These are phyloP conservation scores for Misopates orontium DNA, from an alignment of 257 asterid genomes.

Conservation along the genomic window DNA sequence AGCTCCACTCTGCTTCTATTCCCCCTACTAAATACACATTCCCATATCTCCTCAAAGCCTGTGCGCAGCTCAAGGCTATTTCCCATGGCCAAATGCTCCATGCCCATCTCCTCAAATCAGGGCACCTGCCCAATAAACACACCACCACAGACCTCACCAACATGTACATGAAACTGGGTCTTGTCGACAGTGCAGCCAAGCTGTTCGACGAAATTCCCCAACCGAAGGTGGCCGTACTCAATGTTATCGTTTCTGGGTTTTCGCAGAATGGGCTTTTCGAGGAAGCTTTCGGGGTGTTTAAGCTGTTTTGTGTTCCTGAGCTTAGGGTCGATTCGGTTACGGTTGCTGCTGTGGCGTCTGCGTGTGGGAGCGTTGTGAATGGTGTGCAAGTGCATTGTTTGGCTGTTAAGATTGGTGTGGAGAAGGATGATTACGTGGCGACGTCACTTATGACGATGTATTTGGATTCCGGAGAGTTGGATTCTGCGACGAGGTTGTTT, in stretches of 20 bases:
- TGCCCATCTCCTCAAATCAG: conserved; percentile 63
- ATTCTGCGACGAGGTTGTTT: conserved; percentile 58
- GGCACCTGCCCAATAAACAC: conserved; percentile 39
- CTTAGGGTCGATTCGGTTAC: conserved; percentile 65
- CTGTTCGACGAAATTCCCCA: conserved; percentile 77
- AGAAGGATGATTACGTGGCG: conserved; percentile 50
- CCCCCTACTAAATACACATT: conserved; percentile 63
- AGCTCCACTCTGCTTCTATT: conserved; percentile 49
- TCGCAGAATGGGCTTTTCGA: conserved; percentile 48
- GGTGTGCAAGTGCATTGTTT: conserved; percentile 72
- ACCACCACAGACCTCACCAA: conserved; percentile 66
- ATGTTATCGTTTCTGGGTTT: conserved; percentile 75
- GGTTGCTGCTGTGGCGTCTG: conserved; percentile 57
- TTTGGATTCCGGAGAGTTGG: conserved; percentile 47
- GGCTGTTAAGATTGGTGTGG: conserved; percentile 77
- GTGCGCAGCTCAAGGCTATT: conserved; percentile 52
- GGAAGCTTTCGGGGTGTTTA: conserved; percentile 49
- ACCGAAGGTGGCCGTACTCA: conserved; percentile 49
- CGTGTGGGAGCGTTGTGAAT: conserved; percentile 37
- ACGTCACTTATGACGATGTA: conserved; percentile 79
- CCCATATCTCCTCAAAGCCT: conserved; percentile 85
- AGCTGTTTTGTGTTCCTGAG: conserved; percentile 29
- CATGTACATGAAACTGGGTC: conserved; percentile 58
- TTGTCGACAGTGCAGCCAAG: conserved; percentile 43
- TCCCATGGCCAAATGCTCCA: conserved; percentile 67